These are phyloP conservation scores for Trypanosoma avium DNA, from an alignment of 208 protist genomes.

Conservation along the genomic window DNA sequence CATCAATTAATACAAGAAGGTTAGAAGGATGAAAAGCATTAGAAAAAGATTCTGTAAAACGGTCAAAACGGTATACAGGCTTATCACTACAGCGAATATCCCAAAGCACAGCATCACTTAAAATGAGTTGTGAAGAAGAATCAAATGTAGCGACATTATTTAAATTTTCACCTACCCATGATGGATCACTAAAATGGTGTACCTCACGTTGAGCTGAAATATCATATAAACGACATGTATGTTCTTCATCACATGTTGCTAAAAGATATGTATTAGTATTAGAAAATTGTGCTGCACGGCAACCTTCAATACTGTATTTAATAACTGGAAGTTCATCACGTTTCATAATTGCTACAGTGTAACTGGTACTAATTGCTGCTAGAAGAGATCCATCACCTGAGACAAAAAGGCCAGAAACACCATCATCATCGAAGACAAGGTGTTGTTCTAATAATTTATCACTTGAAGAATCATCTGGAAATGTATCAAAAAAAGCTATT, in stretches of 20 bases:
- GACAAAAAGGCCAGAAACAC: constrained; percentile 52
- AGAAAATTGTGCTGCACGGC: constrained; percentile 65
- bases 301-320: constrained; percentile 47
- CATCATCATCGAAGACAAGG: constrained; percentile 79
- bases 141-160: constrained; percentile 83
- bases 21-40: constrained; percentile 78
- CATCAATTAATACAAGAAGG: constrained; percentile 78
- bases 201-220: constrained; percentile 52
- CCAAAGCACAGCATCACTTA: constrained; percentile 88
- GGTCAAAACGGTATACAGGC: constrained; percentile 84
- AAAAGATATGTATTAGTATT: constrained; percentile 59
- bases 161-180: constrained; percentile 69
- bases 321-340: constrained; percentile 60
- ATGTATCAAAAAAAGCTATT: constrained; percentile 81
- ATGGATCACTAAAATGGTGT: constrained; percentile 61
- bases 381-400: constrained; percentile 57
- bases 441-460: constrained; percentile 85
- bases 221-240: constrained; percentile 70
- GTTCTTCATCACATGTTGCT: constrained; percentile 58
- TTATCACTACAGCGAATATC: constrained; percentile 69
- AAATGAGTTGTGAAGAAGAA: constrained; percentile 58
- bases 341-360: constrained; percentile 52
- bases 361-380: constrained; percentile 43
- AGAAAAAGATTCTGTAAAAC: constrained; percentile 81
- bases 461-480: constrained; percentile 60